phyloP scores from a whole-genome alignment of 2,329 filamentous ascomycete genomes.

The Botrytis deweyae region DNA sequence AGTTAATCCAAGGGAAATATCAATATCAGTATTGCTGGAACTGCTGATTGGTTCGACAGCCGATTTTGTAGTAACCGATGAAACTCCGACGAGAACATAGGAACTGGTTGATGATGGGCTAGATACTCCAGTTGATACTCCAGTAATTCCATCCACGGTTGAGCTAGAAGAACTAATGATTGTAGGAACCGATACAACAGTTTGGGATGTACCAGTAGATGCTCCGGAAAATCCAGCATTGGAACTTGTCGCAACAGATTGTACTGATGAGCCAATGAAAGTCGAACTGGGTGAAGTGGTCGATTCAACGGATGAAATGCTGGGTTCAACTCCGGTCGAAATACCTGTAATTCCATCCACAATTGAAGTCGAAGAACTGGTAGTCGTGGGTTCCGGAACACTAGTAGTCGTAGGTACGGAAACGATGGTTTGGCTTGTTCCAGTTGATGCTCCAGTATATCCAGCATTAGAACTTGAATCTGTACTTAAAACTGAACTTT shows the following conservation, averaged over 20 bases:
- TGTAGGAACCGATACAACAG: background rate
- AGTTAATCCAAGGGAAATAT: constrained; percentile 1
- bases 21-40: background rate
- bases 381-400: background rate
- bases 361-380: background rate
- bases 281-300: background rate
- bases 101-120: constrained; percentile 7
- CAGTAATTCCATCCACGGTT: background rate
- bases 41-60: background rate
- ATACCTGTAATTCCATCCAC: background rate
- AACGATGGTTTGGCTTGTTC: constrained; percentile 21
- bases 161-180: background rate
- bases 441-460: constrained; percentile 21
- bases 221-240: constrained; percentile 3
- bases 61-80: constrained; percentile 1
- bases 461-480: background rate
- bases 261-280: background rate
- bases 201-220: constrained; percentile 16
- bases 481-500: background rate
- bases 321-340: constrained; percentile 3
- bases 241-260: background rate
- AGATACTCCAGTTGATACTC: background rate
- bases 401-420: constrained; percentile 13
- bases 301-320: background rate
- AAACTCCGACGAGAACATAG: constrained; percentile 10